phyloP scores from a whole-genome alignment of 2,329 filamentous ascomycete species.

The Fusarium pseudoanthophilum region DNA sequence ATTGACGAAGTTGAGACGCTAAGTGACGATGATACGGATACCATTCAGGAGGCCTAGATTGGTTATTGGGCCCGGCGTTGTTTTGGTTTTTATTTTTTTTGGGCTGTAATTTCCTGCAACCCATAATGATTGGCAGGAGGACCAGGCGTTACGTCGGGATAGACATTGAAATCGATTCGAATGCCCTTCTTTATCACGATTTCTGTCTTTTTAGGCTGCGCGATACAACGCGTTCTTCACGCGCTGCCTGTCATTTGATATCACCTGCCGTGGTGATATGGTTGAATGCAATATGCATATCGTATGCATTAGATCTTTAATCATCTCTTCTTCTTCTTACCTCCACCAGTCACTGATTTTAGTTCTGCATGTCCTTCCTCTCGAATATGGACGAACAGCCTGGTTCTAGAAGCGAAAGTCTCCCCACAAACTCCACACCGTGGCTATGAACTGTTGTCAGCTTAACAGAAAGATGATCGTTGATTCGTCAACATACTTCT shows the following conservation, averaged over 20 bases:
- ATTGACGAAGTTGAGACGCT: slow-evolving; percentile 91
- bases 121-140: slow-evolving; percentile 10
- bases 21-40: slow-evolving; percentile 75
- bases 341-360: slow-evolving; percentile 29
- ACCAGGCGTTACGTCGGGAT: slow-evolving; percentile 35
- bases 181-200: slow-evolving; percentile 3
- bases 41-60: slow-evolving; percentile 46
- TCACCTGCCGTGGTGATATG: not conserved
- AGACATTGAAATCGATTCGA: slow-evolving; percentile 37
- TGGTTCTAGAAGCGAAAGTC: slow-evolving; percentile 70
- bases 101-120: slow-evolving; percentile 22
- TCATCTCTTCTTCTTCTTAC: slow-evolving; percentile 53
- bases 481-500: slow-evolving; percentile 47
- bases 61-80: slow-evolving; percentile 23
- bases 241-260: not conserved
- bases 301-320: slow-evolving; percentile 20
- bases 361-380: slow-evolving; percentile 71
- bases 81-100: slow-evolving; percentile 20
- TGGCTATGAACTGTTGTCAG: slow-evolving; percentile 45
- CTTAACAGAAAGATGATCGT: not conserved
- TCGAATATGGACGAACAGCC: slow-evolving; percentile 78
- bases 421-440: slow-evolving; percentile 59
- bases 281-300: not conserved
- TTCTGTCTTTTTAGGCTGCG: not conserved
- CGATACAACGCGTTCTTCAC: not conserved